Evolutionary conservation across 2,329 filamentous ascomycete species (phyloP).

Genomic region (Ophiocordyceps camponoti-leonardi): DNA sequence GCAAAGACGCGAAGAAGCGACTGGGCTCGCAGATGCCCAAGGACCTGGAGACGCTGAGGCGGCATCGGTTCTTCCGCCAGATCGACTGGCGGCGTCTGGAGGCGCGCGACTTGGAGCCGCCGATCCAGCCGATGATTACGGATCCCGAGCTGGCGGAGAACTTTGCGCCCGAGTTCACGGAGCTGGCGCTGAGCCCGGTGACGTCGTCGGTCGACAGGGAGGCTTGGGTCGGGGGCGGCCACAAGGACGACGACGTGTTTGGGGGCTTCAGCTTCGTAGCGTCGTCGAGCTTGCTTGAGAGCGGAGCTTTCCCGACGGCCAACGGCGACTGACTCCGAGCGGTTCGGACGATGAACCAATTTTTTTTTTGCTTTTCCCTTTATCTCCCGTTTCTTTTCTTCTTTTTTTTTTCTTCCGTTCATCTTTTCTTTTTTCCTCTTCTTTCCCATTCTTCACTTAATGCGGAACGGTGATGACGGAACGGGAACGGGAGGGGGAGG

Average conservation of each 20-base stretch:
- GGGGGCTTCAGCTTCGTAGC: slow-evolving; percentile 49
- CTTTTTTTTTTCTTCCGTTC: neutral
- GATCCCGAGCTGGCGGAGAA: slow-evolving; percentile 95
- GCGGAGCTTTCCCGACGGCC: slow-evolving; percentile 19
- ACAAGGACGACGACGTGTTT: slow-evolving; percentile 40
- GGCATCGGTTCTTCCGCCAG: slow-evolving; percentile 90
- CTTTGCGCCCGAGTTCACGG: slow-evolving; percentile 84
- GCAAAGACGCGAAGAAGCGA: slow-evolving; percentile 83
- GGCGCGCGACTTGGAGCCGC: slow-evolving; percentile 65
- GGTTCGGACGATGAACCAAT: neutral
- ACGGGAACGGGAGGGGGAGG: too few relatives aligned
- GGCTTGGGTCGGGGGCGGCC: slow-evolving; percentile 12
- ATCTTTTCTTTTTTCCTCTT: too few relatives aligned
- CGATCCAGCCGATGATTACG: slow-evolving; percentile 85
- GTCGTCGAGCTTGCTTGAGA: slow-evolving; percentile 37
- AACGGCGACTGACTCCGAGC: slow-evolving; percentile 2
- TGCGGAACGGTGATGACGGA: too few relatives aligned
- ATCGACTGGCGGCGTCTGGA: slow-evolving; percentile 88
- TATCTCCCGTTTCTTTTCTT: neutral
- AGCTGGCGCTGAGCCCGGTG: slow-evolving; percentile 62
- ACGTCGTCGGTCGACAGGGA: slow-evolving; percentile 26
- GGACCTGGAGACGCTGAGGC: slow-evolving; percentile 72
- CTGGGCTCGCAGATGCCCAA: slow-evolving; percentile 79
- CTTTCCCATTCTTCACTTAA: too few relatives aligned
- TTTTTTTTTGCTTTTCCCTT: neutral